These are phyloP conservation scores for Scheffersomyces ergatensis DNA, from an alignment of 805 yeast genomes.

Conservation along the genomic window DNA sequence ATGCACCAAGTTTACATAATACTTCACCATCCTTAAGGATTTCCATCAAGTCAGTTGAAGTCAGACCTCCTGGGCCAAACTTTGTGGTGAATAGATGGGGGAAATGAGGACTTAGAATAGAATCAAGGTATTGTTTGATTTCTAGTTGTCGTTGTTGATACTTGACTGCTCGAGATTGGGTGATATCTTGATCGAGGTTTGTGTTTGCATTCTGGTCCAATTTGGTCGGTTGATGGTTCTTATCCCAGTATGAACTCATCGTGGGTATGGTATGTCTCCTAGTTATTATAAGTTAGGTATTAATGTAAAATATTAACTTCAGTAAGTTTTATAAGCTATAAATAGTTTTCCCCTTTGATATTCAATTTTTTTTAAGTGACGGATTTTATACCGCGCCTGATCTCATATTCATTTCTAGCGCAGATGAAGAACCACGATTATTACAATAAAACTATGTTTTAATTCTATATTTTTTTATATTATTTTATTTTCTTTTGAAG, in stretches of 20 bases:
- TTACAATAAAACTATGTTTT: too few species aligned
- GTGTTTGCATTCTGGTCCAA: conserved; percentile 30
- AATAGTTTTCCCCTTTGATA: too few species aligned
- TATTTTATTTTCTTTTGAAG: too few species aligned
- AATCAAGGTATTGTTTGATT: conserved; percentile 55
- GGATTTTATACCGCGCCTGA: too few species aligned
- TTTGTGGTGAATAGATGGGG: conserved; percentile 5
- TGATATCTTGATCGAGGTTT: conserved; percentile 63
- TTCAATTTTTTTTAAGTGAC: too few species aligned
- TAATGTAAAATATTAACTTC: too few species aligned
- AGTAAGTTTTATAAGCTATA: too few species aligned
- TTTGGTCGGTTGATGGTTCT: conserved; percentile 5
- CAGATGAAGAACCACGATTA: too few species aligned
- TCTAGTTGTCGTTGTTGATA: conserved; percentile 41
- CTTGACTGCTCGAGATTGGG: conserved; percentile 47
- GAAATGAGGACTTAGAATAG: conserved; percentile 18
- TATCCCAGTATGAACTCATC: too few species aligned
- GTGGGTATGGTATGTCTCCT: too few species aligned
- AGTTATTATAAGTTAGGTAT: conserved; percentile 6
- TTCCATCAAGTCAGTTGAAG: conserved; percentile 44
- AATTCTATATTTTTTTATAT: too few species aligned
- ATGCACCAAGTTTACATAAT: conserved; percentile 33
- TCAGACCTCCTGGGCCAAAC: neutral
- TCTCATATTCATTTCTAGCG: too few species aligned
- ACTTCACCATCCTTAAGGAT: conserved; percentile 58